Base-by-base conservation (phyloP, 148 eudicot species). In the Rhododendron simsii region DNA sequence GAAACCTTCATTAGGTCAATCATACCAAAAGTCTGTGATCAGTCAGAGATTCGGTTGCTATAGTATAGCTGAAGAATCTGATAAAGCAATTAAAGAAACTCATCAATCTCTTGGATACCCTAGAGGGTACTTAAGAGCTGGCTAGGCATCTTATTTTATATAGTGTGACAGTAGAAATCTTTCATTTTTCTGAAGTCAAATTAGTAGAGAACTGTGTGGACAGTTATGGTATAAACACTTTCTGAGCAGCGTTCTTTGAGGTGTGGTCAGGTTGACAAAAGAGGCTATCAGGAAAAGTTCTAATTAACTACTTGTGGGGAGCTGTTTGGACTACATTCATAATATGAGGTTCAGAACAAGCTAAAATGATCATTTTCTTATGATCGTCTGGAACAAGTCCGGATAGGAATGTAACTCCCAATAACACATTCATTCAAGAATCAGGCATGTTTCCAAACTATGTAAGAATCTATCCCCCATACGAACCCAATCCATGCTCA, bases 21-120 rank as follows among this genome's bases (percentile, higher is more conserved):
- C 80, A 83, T 85, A 55, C 55, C 45, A 69, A 41, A 28, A 48
- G 59, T 44, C 33, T 14, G 73, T 57, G 84, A 41, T 80, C 61
- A 65, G 93, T 90, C 91, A 88, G 85, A 87, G 89, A 90, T 88
- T 86, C 86, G 41, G 23, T 85, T 87, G 88, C 77, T n/a, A 75
- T 83, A 77, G 81, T 35, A 41, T 41, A 75, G 47, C 20, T 13
- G 41, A 48, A 67, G 81, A 86, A 82, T 81, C 44, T 81, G 65
- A n/a, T 53, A 82, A 86, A 86, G 30, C 33, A 86, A 48, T 48
- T 48, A 48, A 85, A 85, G 7, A 2, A 4, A 71, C 14, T 53
- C 57, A 45, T 50, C 69, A 53, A 67, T 76, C 86, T 67, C 85
- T 84, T 83, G 73, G 88, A 84, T 82, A 76, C 80, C 85, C 83